Evolutionary conservation across 768 basidiomycete species (phyloP), one percentile per base, ranked within the genome.

Genomic region (Cystoderma amianthinum): DNA sequence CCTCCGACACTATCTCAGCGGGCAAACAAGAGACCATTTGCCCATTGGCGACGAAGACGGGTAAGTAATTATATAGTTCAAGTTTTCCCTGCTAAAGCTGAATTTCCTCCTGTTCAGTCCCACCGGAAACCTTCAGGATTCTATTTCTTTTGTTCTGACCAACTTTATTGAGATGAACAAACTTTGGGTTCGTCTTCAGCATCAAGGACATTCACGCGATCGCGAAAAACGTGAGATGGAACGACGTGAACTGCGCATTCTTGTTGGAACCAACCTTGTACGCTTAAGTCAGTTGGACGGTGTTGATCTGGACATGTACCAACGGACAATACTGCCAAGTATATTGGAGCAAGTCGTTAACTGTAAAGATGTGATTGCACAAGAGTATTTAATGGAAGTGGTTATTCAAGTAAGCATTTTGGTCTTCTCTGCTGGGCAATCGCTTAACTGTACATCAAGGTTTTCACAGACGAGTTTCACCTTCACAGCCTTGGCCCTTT

Each of bases 111-210:
- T n/a, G n/a, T 43, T 11, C 42, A 96, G 93, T 13, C 88, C 93
- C 12, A 61, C 68, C 36, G 96, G 95, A 36, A 89, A 92, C 57
- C 71, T 99, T 2, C 85, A 93, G 64, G 96, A 99, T 62, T 97
- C 94, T 1, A 95, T 90, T 47, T 79, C 80, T 2, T 98, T 98
- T 58, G 93, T 97, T 30, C 74, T 99, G 44, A 97, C 93, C 45
- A 98, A 98, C 62, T 98, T 99, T 55, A 91, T 99, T 58, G 96
- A 99, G 58, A 99, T 98, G 95, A 98, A 98, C 75, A 99, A 98
- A 60, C 82, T 98, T 17, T 98, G 96, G 96, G 95, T 99, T 2
- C 88, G 96, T 30, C 73, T 98, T 9, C 96, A 98, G 61, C 96
- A 99, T 55, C 90, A 95, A 55, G 96, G 95, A 0, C 94, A 98